Evolutionary conservation across 1,284 basidiomycete species (phyloP), one percentile per base, ranked within the genome.

Genomic region (Trametes versicolor): DNA sequence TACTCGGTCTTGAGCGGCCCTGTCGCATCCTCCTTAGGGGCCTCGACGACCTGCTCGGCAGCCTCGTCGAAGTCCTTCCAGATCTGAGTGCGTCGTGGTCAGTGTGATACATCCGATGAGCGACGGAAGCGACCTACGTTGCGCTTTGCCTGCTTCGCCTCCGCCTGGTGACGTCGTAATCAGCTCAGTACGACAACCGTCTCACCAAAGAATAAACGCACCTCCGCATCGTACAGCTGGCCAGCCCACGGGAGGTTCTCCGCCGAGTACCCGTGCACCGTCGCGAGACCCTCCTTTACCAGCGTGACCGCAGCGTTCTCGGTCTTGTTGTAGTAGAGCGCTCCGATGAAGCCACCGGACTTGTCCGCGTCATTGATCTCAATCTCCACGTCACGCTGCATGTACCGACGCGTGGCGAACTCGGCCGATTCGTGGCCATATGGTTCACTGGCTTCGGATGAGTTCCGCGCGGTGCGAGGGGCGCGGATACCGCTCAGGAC

Each of bases 301-400:
- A 99, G 85, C 37, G 89, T 80, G 48, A 97, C 82, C 1, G 96
- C 97, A 51, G 87, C 90, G 75, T 98, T 99, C 69, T 95, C 92
- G 2, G 82, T 88, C 75, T 95, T 86, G 72, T 87, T 95, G 72
- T 93, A 70, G 78, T 93, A 98, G 62, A 98, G 82, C 0, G 91
- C 81, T 19, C 97, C 97, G 70, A 99, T 97, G 80, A 98, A 99
- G 8, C 97, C 97, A 45, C 97, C 97, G 19, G 92, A 92, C 80
- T 98, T 98, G 82, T 99, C 97, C 17, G 92, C 89, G 50, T 88
- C 86, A 64, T 97, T 93, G 51, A 98, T 89, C 70, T 95, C 91
- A 66, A 99, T 90, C 78, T 99, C 97, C 17, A 96, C 92, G 73
- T 99, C 98, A 27, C 97, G 89, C 78, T 99, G 98, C 88, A 98